Percentiles rank a stretch among this genome's conserved stretches.
phyloP scores from a whole-genome alignment of 2,329 filamentous ascomycete species.

The Metarhizium robertsii region DNA sequence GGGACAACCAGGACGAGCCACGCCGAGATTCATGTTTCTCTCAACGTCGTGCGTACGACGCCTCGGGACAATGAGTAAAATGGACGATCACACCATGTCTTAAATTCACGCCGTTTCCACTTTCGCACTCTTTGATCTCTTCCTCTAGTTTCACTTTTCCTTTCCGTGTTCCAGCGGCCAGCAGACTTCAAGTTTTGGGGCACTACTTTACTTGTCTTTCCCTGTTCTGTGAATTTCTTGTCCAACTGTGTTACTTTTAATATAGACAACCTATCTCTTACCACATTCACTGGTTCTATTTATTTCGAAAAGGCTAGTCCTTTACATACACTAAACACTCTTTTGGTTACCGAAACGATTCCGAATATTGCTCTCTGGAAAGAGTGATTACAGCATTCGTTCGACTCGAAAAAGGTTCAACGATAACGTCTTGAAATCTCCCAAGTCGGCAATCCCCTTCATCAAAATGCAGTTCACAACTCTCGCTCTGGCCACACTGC shows the following conservation, averaged over 20 bases:
- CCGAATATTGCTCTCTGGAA: conserved; percentile 3
- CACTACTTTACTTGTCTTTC: background rate
- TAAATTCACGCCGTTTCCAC: background rate
- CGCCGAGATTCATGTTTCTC: background rate
- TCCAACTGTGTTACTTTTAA: background rate
- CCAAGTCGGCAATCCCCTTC: background rate
- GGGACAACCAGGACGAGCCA: background rate
- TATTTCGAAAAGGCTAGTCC: conserved; percentile 34
- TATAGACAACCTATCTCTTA: background rate
- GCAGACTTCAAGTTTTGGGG: background rate
- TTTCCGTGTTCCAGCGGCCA: background rate
- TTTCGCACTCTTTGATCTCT: background rate
- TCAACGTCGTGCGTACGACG: background rate
- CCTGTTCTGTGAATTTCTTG: background rate
- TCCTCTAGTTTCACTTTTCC: background rate
- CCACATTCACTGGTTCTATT: background rate
- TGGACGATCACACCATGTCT: background rate
- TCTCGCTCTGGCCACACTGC: conserved; percentile 35
- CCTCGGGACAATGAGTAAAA: background rate
- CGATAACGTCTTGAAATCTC: background rate
- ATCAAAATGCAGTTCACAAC: conserved; percentile 45
- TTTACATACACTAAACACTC: conserved; percentile 13
- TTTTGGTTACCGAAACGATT: background rate
- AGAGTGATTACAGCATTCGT: conserved; percentile 2
- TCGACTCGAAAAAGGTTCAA: background rate